These are phyloP conservation scores for Apiotrichum mycotoxinovorans DNA, from an alignment of 1,284 basidiomycete genomes.

Conservation along the genomic window DNA sequence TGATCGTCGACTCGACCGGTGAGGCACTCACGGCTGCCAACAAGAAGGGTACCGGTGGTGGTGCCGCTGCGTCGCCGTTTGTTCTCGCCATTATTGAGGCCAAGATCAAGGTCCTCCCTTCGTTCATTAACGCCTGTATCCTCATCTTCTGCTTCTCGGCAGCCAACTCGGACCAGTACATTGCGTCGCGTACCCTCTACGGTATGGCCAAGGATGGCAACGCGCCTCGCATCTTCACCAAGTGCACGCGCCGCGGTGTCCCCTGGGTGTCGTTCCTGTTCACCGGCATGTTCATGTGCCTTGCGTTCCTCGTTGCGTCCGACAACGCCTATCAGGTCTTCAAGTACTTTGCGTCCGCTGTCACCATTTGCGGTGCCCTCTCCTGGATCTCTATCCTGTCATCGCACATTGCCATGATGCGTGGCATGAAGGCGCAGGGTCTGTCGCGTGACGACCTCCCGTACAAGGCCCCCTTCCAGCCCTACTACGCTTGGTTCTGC, in stretches of 20 bases:
- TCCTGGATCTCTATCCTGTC: conserved; percentile 69
- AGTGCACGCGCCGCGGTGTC: conserved; percentile 49
- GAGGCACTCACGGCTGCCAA: conserved; percentile 9
- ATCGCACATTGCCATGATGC: conserved; percentile 69
- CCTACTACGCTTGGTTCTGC: conserved; percentile 53
- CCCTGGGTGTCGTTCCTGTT: conserved; percentile 50
- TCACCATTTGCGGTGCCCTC: conserved; percentile 65
- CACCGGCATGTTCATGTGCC: conserved; percentile 43
- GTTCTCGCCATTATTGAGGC: conserved; percentile 58
- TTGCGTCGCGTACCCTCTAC: conserved; percentile 55
- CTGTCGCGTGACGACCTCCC: conserved; percentile 63
- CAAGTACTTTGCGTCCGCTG: conserved; percentile 65
- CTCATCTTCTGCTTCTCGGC: conserved; percentile 53
- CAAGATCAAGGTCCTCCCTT: conserved; percentile 51
- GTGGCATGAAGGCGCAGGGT: conserved; percentile 63
- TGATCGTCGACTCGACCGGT: conserved; percentile 54
- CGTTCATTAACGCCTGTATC: conserved; percentile 53
- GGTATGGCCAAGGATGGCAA: conserved; percentile 56
- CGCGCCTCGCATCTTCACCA: conserved; percentile 55
- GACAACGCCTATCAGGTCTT: conserved; percentile 54
- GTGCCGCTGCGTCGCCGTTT: conserved; percentile 71
- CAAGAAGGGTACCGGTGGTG: conserved; percentile 24
- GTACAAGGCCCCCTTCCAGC: conserved; percentile 57
- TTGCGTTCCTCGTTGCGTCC: conserved; percentile 40
- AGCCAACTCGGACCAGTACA: conserved; percentile 57